Evolutionary conservation across 306 rosid genomes (phyloP).

Genomic region (Cucumis melo): DNA sequence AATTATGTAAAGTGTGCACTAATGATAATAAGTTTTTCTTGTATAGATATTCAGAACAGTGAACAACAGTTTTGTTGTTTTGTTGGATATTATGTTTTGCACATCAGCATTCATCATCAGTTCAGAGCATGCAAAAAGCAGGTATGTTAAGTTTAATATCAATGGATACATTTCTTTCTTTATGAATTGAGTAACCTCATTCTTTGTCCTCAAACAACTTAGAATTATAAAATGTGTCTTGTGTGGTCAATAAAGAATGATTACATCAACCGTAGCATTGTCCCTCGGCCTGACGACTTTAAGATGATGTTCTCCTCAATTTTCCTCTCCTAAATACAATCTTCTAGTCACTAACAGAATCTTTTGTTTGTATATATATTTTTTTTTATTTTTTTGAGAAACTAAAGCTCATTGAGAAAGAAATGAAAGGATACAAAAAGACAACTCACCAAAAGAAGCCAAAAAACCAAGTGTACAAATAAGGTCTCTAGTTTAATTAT

Average conservation of each 20-base stretch:
- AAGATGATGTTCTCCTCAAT: not conserved
- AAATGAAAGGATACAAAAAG: not conserved
- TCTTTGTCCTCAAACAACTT: not conserved
- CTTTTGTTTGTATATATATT: too few species aligned
- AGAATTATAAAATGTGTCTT: not conserved
- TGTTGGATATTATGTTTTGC: slow-evolving; percentile 49
- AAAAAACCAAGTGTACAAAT: too few species aligned
- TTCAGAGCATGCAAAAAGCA: slow-evolving; percentile 31
- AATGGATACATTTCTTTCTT: slow-evolving; percentile 8
- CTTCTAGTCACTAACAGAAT: not conserved
- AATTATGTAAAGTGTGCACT: not conserved
- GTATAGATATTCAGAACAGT: slow-evolving; percentile 33
- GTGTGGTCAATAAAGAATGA: not conserved
- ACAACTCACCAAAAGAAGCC: not conserved
- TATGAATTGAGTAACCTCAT: not conserved
- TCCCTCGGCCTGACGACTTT: not conserved
- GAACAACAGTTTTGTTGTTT: slow-evolving; percentile 31
- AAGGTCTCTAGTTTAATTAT: not conserved
- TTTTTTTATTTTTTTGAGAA: too few species aligned
- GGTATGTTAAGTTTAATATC: slow-evolving; percentile 26
- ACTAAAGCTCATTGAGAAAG: not conserved
- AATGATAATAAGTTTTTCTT: not conserved
- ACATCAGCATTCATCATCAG: slow-evolving; percentile 51
- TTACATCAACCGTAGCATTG: not conserved
- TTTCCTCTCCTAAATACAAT: not conserved